Conservation (phyloP, 805 yeast genomes). For the Nakazawaea pomicola region DNA sequence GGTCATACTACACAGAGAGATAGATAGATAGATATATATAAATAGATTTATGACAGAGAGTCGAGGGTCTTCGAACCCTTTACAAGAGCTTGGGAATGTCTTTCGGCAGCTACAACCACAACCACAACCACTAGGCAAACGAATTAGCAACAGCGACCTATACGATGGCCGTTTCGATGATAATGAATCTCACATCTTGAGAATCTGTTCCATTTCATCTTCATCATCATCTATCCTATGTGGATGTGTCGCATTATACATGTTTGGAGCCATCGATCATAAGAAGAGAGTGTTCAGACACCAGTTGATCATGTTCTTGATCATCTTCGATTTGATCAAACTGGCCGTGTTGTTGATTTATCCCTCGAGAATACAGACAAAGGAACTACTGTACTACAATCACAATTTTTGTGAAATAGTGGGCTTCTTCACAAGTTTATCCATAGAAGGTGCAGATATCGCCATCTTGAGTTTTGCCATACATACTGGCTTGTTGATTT, state of each 20-base stretch:
- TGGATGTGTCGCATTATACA: constrained; percentile 59
- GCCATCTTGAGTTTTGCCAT: constrained; percentile 80
- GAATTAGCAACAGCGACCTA: no score
- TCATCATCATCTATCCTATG: constrained; percentile 43
- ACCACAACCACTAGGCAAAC: background rate
- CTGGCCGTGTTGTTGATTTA: constrained; percentile 64
- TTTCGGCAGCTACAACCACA: no score
- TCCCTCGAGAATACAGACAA: constrained; percentile 52
- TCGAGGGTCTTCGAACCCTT: background rate
- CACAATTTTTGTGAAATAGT: constrained; percentile 54
- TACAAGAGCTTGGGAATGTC: background rate
- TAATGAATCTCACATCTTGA: constrained; percentile 13
- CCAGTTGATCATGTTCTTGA: constrained; percentile 59
- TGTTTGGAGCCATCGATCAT: constrained; percentile 59
- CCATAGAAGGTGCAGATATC: constrained; percentile 82
- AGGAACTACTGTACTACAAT: constrained; percentile 38
- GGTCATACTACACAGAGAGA: no score
- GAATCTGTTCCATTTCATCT: constrained; percentile 43
- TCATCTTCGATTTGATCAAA: constrained; percentile 72
- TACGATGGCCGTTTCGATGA: constrained; percentile 8
- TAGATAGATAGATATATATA: no score
- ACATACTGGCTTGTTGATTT: constrained; percentile 72
- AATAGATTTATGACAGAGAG: background rate
- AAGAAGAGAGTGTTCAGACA: constrained; percentile 61
- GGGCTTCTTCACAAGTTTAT: constrained; percentile 77